Percentiles rank a stretch among this genome's conserved stretches.
These are phyloP conservation scores for Phialemoniopsis sp. DNA, from an alignment of 2,329 filamentous ascomycete genomes.

Conservation along the genomic window DNA sequence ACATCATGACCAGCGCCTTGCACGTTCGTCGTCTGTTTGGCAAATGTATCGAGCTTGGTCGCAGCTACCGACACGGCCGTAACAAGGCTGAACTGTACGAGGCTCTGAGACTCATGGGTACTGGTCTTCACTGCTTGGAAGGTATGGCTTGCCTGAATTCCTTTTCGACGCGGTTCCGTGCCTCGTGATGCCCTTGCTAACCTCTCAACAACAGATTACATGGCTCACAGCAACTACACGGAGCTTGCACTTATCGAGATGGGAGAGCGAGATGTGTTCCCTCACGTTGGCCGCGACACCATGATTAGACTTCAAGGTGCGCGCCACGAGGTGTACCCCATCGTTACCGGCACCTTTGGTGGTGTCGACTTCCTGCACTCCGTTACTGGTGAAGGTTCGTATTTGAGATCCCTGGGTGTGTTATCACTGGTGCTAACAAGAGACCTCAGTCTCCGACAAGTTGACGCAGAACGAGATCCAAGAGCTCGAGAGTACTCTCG, in stretches of 20 bases:
- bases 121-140: slow-evolving; percentile 85
- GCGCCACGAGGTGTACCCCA: slow-evolving; percentile 65
- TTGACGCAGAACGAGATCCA: slow-evolving; percentile 87
- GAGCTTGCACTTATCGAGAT: slow-evolving; percentile 86
- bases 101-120: slow-evolving; percentile 80
- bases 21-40: slow-evolving; percentile 72
- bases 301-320: slow-evolving; percentile 65
- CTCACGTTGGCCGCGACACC: slow-evolving; percentile 78
- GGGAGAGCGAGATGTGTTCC: slow-evolving; percentile 77
- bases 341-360: slow-evolving; percentile 89
- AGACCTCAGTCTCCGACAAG: slow-evolving; percentile 71
- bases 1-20: slow-evolving; percentile 77
- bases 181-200: not conserved
- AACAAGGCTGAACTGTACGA: slow-evolving; percentile 81
- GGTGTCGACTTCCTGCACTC: slow-evolving; percentile 93
- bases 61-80: slow-evolving; percentile 61
- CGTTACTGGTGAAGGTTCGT: slow-evolving; percentile 63
- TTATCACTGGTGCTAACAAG: slow-evolving; percentile 12
- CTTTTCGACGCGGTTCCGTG: not conserved
- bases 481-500: slow-evolving; percentile 78
- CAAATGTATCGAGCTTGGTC: slow-evolving; percentile 74
- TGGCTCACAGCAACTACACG: slow-evolving; percentile 89
- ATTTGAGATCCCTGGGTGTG: not conserved
- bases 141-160: slow-evolving; percentile 28
- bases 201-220: slow-evolving; percentile 57